Evolutionary conservation across 306 rosid genomes (phyloP), one percentile per base, ranked within the genome.

Genomic region (Chamaecrista fasciculata): DNA sequence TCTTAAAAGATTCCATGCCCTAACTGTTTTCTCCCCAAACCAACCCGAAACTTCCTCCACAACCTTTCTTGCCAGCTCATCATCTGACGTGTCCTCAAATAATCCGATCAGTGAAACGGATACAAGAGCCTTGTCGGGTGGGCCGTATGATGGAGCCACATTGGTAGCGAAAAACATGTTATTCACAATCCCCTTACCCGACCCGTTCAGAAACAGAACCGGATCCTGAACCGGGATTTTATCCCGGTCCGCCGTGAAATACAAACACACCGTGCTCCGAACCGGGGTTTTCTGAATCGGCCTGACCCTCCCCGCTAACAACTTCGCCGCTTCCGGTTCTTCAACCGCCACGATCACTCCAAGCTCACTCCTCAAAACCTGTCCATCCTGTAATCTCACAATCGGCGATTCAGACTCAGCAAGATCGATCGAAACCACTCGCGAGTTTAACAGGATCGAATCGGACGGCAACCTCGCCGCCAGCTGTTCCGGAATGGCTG

Each of bases 111-210:
- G 74, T 4, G 98, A 85, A 0, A 86, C 91, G 0, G 96, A 93
- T 1, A 93, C 43, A 43, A 93, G 53, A 18, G 84, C 89, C 71
- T 83, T 79, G 3, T 50, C 82, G 1, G 87, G 74, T 19, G 98
- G 96, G 14, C 86, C 97, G 37, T 90, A 93, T 0, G 94, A 83
- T 4, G 82, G 84, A 19, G 89, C 97, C 71, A 93, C 98, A 29
- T 88, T 93, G 0, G 98, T 93, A 0, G 86, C 90, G 44, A 93
- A 93, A 66, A 90, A 93, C 97, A 93, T 93, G 72, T 93, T 93
- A 12, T 90, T 93, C 75, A 93, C 93, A 21, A 93, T 74, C 10
- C 96, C 98, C 21, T 80, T 72, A 6, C 98, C 97, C 34, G 96
- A 93, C 10, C 96, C 97, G 3, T 93, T 93, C 0, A 93, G 52